Base-by-base conservation (phyloP, 208 protist genomes). In the Wallacemonas sp. region DNA sequence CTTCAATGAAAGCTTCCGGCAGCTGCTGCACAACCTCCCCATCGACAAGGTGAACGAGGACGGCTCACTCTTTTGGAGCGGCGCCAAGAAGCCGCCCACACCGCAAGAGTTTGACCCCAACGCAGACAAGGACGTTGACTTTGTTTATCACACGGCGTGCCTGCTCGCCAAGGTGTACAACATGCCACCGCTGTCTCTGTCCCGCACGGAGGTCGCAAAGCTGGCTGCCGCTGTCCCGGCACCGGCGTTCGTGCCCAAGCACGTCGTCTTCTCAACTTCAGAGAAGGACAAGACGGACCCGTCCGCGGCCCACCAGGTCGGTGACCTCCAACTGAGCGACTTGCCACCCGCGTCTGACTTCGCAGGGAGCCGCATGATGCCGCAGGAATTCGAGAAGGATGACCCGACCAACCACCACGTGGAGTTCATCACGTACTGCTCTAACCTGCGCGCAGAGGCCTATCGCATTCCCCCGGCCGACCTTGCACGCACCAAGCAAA, bases 11-110 rank as follows among this genome's bases (percentile, higher is more conserved):
- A 76, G 81, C 27, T 99, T 99, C 66, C 55, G 79, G 36, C 97
- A 99, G 81, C 87, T 99, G 22, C 89, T 99, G 29, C 89, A 93
- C 74, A 98, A 98, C 77, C 98, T 99, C 76, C 99, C 99, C 21
- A 61, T 93, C 19, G 98, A 99, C 81, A 93, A 95, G 81, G 63
- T 92, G 3, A 98, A 86, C 19, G 87, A 94, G 29, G 80, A 89
- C 38, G 94, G 93, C 1, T 83, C 87, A 63, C 83, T 91, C 10
- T 98, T 98, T 61, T 98, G 95, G 95, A 87, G 82, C 55, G 95
- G 93, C 33, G 78, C 91, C 8, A 97, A 97, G 73, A 94, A 92
- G 55, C 85, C 85, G 32, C 95, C 95, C 0, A 89, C 57, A n/a
- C 82, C 91, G 38, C 79, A 92, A 58, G 64, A 68, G 2, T 97